phyloP scores from a whole-genome alignment of 192 early-diverging fungal species.

The Coemansia umbellata region DNA sequence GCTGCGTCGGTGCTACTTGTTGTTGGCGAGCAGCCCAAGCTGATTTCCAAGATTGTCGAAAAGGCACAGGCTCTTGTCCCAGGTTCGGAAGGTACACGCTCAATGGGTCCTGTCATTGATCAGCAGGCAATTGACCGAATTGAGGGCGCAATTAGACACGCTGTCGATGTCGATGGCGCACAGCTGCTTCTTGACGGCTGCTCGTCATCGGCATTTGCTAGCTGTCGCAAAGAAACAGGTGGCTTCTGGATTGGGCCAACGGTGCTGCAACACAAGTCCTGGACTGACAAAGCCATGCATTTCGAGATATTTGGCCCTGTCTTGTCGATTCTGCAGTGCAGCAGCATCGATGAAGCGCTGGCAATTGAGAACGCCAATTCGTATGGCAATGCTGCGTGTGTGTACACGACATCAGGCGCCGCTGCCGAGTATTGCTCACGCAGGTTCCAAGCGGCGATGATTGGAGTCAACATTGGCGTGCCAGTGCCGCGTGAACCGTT shows the following conservation, averaged over 20 bases:
- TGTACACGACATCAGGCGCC: conserved; percentile 62
- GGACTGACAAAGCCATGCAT: conserved; percentile 60
- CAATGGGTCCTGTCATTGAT: conserved; percentile 79
- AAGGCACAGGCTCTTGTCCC: conserved; percentile 55
- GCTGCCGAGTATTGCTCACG: conserved; percentile 65
- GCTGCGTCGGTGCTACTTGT: conserved; percentile 67
- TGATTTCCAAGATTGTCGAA: conserved; percentile 59
- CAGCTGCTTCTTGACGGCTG: conserved; percentile 72
- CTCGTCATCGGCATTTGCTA: conserved; percentile 23
- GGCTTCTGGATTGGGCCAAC: conserved; percentile 78
- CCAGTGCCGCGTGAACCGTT: conserved; percentile 75
- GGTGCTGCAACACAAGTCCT: conserved; percentile 57
- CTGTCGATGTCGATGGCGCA: conserved; percentile 53
- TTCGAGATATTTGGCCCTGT: conserved; percentile 86
- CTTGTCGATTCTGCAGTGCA: conserved; percentile 59
- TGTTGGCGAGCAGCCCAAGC: conserved; percentile 63
- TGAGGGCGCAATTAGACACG: conserved; percentile 54
- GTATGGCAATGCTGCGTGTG: conserved; percentile 71
- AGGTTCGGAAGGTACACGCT: conserved; percentile 48
- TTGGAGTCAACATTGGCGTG: conserved; percentile 75
- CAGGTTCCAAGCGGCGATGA: conserved; percentile 73
- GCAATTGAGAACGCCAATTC: conserved; percentile 68
- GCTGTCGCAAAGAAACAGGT: conserved; percentile 18
- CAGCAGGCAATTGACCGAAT: conserved; percentile 59
- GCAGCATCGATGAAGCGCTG: conserved; percentile 60